Conservation (phyloP, 495 filamentous ascomycete species). For the Aspergillus sclerotioniger region DNA sequence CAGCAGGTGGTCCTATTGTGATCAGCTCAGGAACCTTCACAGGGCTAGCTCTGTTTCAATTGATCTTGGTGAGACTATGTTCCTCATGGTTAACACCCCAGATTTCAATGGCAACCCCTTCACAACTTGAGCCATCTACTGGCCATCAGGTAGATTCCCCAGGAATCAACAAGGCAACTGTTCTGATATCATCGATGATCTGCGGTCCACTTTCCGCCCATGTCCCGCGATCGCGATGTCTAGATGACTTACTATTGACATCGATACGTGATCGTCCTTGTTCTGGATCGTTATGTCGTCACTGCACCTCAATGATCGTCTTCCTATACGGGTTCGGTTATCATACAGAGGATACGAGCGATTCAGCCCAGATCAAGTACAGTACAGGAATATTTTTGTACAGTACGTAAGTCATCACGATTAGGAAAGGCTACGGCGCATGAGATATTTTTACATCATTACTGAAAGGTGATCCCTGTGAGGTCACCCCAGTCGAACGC, state of each 20-base stretch:
- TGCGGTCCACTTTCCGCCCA: not conserved
- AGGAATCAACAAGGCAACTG: not conserved
- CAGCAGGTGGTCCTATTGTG: no score
- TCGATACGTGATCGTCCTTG: not conserved
- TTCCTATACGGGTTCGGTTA: not conserved
- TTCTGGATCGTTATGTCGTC: not conserved
- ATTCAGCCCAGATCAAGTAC: not conserved
- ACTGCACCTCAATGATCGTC: not conserved
- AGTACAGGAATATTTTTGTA: not conserved
- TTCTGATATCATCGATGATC: not conserved
- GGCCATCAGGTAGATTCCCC: no score
- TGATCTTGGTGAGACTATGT: no score
- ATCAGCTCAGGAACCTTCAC: no score
- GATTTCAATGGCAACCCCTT: no score
- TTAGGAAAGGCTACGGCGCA: not conserved
- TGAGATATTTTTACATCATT: slow-evolving; percentile 14
- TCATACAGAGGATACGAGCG: not conserved
- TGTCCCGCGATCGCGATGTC: not conserved
- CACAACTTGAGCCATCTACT: no score
- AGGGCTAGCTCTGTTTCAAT: no score
- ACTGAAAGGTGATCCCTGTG: slow-evolving; percentile 33
- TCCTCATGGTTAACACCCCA: no score
- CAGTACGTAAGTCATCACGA: slow-evolving; percentile 1
- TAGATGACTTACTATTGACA: not conserved
- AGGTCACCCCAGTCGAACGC: slow-evolving; percentile 47